Evolutionary conservation across 768 basidiomycete genomes (phyloP).

Genomic region (Amanita thiersii): DNA sequence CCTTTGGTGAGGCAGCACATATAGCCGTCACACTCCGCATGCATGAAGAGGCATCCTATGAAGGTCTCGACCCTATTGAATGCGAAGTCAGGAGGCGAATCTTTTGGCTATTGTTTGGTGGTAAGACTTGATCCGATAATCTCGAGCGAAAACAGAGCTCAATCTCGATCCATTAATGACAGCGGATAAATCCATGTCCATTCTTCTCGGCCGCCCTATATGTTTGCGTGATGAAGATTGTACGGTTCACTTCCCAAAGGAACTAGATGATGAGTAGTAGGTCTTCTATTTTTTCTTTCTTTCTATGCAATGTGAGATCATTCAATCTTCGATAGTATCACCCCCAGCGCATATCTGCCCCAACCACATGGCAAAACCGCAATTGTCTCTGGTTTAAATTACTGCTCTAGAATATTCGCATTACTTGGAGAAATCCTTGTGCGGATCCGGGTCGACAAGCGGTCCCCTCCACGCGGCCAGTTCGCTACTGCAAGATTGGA

Average conservation of each 20-base stretch:
- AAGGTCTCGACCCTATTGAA: conserved; percentile 79
- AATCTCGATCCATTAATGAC: conserved; percentile 7
- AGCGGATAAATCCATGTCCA: conserved; percentile 90
- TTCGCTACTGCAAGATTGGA: conserved; percentile 79
- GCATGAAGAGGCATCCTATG: conserved; percentile 82
- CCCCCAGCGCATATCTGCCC: conserved; percentile 72
- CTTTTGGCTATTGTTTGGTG: conserved; percentile 89
- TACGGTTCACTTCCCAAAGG: conserved; percentile 81
- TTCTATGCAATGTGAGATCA: conserved; percentile 18
- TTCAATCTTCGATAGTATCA: conserved; percentile 49
- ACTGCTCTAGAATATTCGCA: conserved; percentile 79
- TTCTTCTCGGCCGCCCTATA: conserved; percentile 77
- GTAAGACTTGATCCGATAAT: too few species aligned
- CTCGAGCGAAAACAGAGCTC: not conserved
- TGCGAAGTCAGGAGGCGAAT: conserved; percentile 78
- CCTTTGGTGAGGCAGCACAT: conserved; percentile 81
- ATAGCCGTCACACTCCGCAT: conserved; percentile 76
- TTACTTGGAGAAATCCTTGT: conserved; percentile 81
- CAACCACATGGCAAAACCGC: conserved; percentile 87
- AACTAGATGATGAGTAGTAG: conserved; percentile 86
- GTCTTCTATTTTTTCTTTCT: conserved; percentile 27
- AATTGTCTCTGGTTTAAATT: conserved; percentile 80
- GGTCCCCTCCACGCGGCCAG: conserved; percentile 78
- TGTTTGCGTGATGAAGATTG: conserved; percentile 88
- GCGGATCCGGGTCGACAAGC: conserved; percentile 80